Evolutionary conservation across 305 asterid genomes (phyloP).

Genomic region (Salvia sclarea): DNA sequence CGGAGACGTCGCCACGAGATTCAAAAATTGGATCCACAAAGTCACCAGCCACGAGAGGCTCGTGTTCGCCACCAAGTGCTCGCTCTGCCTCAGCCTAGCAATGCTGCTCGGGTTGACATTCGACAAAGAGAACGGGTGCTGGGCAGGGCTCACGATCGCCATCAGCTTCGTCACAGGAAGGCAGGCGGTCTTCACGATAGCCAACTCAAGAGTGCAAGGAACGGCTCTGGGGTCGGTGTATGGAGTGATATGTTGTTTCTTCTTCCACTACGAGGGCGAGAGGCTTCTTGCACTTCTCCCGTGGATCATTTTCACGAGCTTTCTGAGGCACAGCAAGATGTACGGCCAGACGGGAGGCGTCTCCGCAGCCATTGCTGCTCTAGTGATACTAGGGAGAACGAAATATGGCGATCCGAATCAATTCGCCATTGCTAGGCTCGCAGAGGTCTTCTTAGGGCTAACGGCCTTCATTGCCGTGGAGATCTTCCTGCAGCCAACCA

Average conservation of each 20-base stretch:
- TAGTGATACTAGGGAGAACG: slow-evolving; percentile 66
- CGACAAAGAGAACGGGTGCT: slow-evolving; percentile 56
- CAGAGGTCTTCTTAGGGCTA: slow-evolving; percentile 64
- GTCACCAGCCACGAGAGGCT: slow-evolving; percentile 39
- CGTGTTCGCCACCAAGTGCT: slow-evolving; percentile 57
- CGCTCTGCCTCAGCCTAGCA: slow-evolving; percentile 66
- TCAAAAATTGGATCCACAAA: slow-evolving; percentile 31
- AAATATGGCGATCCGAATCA: slow-evolving; percentile 59
- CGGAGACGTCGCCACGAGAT: slow-evolving; percentile 1
- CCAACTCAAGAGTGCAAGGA: slow-evolving; percentile 77
- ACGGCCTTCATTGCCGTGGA: slow-evolving; percentile 53
- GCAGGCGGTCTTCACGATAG: slow-evolving; percentile 61
- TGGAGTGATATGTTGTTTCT: slow-evolving; percentile 62
- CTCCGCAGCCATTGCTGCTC: slow-evolving; percentile 74
- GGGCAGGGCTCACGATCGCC: slow-evolving; percentile 85
- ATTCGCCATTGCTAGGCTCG: slow-evolving; percentile 57
- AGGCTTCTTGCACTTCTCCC: slow-evolving; percentile 70
- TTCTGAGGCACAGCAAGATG: slow-evolving; percentile 66
- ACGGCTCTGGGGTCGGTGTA: slow-evolving; percentile 77
- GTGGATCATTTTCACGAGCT: slow-evolving; percentile 64
- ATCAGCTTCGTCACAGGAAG: slow-evolving; percentile 59
- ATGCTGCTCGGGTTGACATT: slow-evolving; percentile 55
- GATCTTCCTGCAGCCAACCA: slow-evolving; percentile 52
- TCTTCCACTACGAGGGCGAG: slow-evolving; percentile 44
- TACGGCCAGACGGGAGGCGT: slow-evolving; percentile 70